A percentile compares a stretch with the other conserved stretches of the same genome.
Conservation (phyloP, 495 filamentous ascomycete species). For the Usnea hakonensis region DNA sequence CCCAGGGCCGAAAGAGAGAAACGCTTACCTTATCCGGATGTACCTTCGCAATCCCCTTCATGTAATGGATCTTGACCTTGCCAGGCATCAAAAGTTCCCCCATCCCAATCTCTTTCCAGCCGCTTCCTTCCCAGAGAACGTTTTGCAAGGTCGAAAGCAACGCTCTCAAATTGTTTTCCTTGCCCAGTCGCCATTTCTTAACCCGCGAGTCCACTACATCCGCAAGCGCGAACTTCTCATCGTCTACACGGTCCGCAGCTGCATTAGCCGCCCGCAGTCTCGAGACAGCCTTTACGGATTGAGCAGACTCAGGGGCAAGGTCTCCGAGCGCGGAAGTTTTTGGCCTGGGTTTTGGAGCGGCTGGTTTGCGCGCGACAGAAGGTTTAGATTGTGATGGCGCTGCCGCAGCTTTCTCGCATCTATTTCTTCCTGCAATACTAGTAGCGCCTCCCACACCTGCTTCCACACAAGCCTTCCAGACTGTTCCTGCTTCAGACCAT, state of each 20-base stretch:
- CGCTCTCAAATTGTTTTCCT: slow-evolving; percentile 86
- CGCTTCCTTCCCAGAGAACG: slow-evolving; percentile 83
- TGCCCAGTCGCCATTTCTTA: slow-evolving; percentile 72
- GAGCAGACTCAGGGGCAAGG: slow-evolving; percentile 27
- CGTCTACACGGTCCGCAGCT: slow-evolving; percentile 73
- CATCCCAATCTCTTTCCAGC: slow-evolving; percentile 96
- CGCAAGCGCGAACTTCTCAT: slow-evolving; percentile 82
- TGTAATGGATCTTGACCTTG: slow-evolving; percentile 94
- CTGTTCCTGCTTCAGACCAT: slow-evolving; percentile 72
- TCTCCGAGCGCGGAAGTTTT: slow-evolving; percentile 42
- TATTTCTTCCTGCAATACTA: slow-evolving; percentile 76
- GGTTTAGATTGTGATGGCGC: slow-evolving; percentile 27
- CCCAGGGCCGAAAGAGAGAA: neutral
- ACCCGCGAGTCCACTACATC: slow-evolving; percentile 77
- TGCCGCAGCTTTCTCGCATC: slow-evolving; percentile 74
- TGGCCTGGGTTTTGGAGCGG: slow-evolving; percentile 33
- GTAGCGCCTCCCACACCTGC: slow-evolving; percentile 72
- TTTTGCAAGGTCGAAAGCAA: slow-evolving; percentile 79
- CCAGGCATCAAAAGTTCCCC: slow-evolving; percentile 80
- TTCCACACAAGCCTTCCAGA: slow-evolving; percentile 79
- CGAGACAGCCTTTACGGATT: slow-evolving; percentile 54
- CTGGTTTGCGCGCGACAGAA: slow-evolving; percentile 33
- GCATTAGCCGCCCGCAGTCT: slow-evolving; percentile 73
- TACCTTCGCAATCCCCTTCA: slow-evolving; percentile 98
- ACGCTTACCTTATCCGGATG: slow-evolving; percentile 92